phyloP scores from a whole-genome alignment of 108 stramenopile genomes.

The Thalassiosira profunda region DNA sequence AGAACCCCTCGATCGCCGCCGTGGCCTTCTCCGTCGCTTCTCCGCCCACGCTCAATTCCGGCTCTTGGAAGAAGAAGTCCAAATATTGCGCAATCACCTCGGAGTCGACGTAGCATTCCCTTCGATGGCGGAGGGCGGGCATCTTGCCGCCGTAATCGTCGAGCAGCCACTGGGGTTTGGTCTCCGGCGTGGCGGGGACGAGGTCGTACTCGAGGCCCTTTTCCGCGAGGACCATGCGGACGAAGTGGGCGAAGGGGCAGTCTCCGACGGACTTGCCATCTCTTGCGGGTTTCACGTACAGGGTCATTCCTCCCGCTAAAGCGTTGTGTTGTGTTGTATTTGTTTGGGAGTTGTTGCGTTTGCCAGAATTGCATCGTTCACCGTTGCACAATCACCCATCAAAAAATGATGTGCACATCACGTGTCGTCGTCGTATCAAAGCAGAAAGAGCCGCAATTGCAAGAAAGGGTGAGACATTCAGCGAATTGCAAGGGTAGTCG shows the following conservation, averaged over 20 bases:
- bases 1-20: slow-evolving; percentile 66
- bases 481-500: no score
- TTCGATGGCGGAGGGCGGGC: slow-evolving; percentile 85
- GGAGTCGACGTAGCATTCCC: slow-evolving; percentile 86
- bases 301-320: slow-evolving; percentile 83
- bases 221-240: slow-evolving; percentile 83
- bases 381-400: slow-evolving; percentile 1
- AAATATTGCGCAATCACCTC: slow-evolving; percentile 84
- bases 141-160: slow-evolving; percentile 84
- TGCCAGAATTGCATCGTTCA: slow-evolving; percentile 5
- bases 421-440: slow-evolving; percentile 5
- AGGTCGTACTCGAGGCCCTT: slow-evolving; percentile 78
- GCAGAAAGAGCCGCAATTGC: background rate
- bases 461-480: background rate
- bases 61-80: slow-evolving; percentile 84
- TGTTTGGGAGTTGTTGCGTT: slow-evolving; percentile 10
- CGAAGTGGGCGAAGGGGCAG: slow-evolving; percentile 88
- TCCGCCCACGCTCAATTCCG: slow-evolving; percentile 28
- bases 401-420: slow-evolving; percentile 8
- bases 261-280: slow-evolving; percentile 78
- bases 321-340: background rate
- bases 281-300: slow-evolving; percentile 82
- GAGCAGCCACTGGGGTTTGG: slow-evolving; percentile 83
- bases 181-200: slow-evolving; percentile 56
- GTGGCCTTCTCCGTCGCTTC: slow-evolving; percentile 38